Evolutionary conservation across 495 filamentous ascomycete species (phyloP), one percentile per base, ranked within the genome.

Genomic region (Aspergillus cristatus): DNA sequence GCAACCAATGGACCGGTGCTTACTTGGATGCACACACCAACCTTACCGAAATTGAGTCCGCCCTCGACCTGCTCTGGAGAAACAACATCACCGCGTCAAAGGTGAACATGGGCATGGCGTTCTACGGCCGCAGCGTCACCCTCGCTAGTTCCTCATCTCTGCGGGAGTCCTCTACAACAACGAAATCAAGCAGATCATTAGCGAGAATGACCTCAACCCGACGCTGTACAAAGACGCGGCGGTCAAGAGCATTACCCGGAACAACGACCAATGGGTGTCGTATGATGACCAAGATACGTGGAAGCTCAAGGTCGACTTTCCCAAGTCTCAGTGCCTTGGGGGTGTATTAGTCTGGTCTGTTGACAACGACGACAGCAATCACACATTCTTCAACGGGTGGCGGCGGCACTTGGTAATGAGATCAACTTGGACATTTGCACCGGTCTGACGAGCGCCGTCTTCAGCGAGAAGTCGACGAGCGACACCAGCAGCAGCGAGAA

Each of bases 21-120:
- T 42, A 51, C 26, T 46, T 70, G 5, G 37, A 50, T 1, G 55
- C 55, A 0, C 75, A 78, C 42, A 74, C 74, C 1, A 77, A 79
- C 40, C 38, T 76, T 0, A 75, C 73, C 1, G 74, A 77, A 46
- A 78, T 79, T 37, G 41, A 74, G 11, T 12, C 44, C 1, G 59
- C 55, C 0, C 14, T 70, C 0, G 49, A 75, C 8, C 62, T 79
- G 6, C 17, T 40, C 14, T 40, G 30, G 30, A 14, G 37, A 11
- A 40, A 40, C 30, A 12, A 40, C 3, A 11, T 40, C 3, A 13
- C 15, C n/a, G 29, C 37, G 1, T 7, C 11, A 2, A 13, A 6
- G n/a, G 37, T 40, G 6, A 34, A 25, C n/a, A 12, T 40, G 14
- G 37, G 37, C 3, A 18, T 40, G 14, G 29, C n/a, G 7, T 38